Evolutionary conservation across 371 early-diverging fungal species (phyloP), one percentile per base, ranked within the genome.

Genomic region (Blakeslea trispora): DNA sequence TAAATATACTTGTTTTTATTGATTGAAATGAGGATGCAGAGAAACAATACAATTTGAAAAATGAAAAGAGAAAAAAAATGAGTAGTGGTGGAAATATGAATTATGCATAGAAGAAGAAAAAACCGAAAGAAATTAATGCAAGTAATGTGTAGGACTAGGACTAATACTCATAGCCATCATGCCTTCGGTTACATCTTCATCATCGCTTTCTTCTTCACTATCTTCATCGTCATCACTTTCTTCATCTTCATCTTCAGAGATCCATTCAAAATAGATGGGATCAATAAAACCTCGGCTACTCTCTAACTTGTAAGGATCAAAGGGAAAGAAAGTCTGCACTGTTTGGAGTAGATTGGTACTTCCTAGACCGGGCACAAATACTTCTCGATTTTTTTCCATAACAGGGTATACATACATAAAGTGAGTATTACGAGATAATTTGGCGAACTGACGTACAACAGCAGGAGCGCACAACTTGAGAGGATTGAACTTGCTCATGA

Each of bases 241-340:
- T 0, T 72, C 81, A 8, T 83, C 84, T 19, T 81, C 84, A 1
- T 76, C 75, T 0, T 77, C 79, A 7, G 73, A 75, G 6, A 74
- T 80, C 90, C 92, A 91, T 52, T 84, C 86, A 44, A 77, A 78
- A 64, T 91, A 90, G 6, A 89, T 81, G 11, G 57, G 52, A 13
- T 84, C 78, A 32, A 91, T 76, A 57, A 77, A 90, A 4, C 59
- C 57, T 21, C 74, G 75, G 47, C 89, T 88, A 54, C 80, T 73
- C 22, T 84, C 83, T 3, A 95, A 74, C n/a, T 84, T 76, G 64
- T 91, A 89, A 15, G 97, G 97, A 64, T 97, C 97, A 54, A 95
- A 97, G 6, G 97, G 97, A 71, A 97, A 97, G 66, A 95, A 95
- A 0, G 91, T 80, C 34, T 93, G 93, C 10, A 94, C 81, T 19